Evolutionary conservation across 2,329 filamentous ascomycete species (phyloP).

Genomic region (Clonostachys rhizophaga): DNA sequence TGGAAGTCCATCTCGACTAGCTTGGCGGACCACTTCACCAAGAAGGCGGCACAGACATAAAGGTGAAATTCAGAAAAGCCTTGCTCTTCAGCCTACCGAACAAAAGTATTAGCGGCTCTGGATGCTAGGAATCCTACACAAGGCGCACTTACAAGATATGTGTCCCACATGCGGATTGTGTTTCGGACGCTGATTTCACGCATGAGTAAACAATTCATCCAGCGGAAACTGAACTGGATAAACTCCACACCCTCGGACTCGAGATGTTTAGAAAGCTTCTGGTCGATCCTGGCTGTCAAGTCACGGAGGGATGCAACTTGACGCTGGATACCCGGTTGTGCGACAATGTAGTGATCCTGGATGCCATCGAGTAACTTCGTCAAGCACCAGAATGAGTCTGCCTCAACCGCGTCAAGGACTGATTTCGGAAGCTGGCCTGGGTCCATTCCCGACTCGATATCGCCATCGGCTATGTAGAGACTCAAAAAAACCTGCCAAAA

Average conservation of each 20-base stretch:
- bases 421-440: constrained; percentile 86
- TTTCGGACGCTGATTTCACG: constrained; percentile 94
- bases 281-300: constrained; percentile 85
- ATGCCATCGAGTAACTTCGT: constrained; percentile 98
- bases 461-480: constrained; percentile 88
- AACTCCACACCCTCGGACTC: constrained; percentile 93
- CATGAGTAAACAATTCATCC: constrained; percentile 99
- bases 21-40: constrained; percentile 97
- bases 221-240: constrained; percentile 98
- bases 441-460: constrained; percentile 94
- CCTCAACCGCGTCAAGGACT: constrained; percentile 93
- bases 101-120: neutral
- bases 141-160: constrained; percentile 72
- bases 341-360: constrained; percentile 98
- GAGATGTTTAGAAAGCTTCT: constrained; percentile 77
- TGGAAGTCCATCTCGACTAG: constrained; percentile 96
- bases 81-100: constrained; percentile 82
- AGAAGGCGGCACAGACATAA: constrained; percentile 95
- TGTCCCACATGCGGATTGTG: constrained; percentile 99
- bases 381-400: constrained; percentile 97
- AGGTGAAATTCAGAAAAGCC: constrained; percentile 98
- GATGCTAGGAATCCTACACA: neutral
- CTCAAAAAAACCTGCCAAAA: constrained; percentile 98
- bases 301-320: constrained; percentile 88
- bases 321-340: constrained; percentile 92